Evolutionary conservation across 192 early-diverging fungal genomes (phyloP), one percentile per base, ranked within the genome.

Genomic region (Coemansia furcata): DNA sequence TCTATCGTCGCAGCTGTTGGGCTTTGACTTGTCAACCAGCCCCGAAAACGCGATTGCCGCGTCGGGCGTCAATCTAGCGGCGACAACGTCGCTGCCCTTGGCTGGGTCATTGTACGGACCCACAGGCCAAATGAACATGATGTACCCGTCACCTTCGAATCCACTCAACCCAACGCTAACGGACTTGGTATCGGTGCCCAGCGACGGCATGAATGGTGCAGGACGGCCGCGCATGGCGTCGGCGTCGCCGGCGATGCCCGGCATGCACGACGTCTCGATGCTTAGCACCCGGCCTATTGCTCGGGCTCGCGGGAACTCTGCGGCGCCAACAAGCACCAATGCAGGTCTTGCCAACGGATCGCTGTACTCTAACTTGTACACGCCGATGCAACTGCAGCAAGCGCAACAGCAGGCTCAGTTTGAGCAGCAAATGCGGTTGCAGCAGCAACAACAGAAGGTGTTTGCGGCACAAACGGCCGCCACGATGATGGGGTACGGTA

Each of bases 341-440:
- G 37, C 58, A 12, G 46, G 17, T n/a, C 40, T 35, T n/a, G n/a
- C 30, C 9, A 63, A 50, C 26, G 60, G 57, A 15, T 71, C 79
- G 44, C 64, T 76, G 50, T 76, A 76, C 62, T 69, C 73, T 6
- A 61, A 61, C 39, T 62, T 81, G 58, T 81, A 81, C 65, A 73
- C 74, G 44, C 71, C 73, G 23, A 21, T 73, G 47, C 74, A 81
- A 60, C 42, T 71, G 9, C 79, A 76, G 74, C 79, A 75, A 38
- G 66, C 69, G 32, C 58, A 70, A 42, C 68, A 63, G 54, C 75
- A 76, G 57, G 67, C 67, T 15, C 60, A 69, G 60, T 37, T 30
- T 30, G 42, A 44, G 61, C 68, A 69, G 50, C 67, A 74, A n/a
- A 21, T 30, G 42, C 36, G 43, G n/a, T 37, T 29, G 40, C 52